Percentiles rank a stretch among this genome's conserved stretches.
These are phyloP conservation scores for Handroanthus guayacan DNA, from an alignment of 257 asterid species.

Conservation along the genomic window DNA sequence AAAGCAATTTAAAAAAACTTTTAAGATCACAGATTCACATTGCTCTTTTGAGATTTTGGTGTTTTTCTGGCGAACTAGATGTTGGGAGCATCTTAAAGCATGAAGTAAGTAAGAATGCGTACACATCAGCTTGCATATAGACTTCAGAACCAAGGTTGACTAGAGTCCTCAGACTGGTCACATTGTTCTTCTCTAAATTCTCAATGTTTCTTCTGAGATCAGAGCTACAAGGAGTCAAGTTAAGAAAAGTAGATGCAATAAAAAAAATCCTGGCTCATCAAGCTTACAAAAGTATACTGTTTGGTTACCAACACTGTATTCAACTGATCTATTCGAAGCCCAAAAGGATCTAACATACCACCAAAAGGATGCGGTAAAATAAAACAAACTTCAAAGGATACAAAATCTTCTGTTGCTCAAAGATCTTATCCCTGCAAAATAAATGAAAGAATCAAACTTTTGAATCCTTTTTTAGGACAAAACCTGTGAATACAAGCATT, in stretches of 20 bases:
- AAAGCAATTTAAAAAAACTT: not conserved
- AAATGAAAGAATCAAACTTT: conserved; percentile 12
- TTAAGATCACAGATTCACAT: not conserved
- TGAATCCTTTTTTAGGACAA: not conserved
- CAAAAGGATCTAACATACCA: conserved; percentile 11
- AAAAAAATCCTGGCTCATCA: not conserved
- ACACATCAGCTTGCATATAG: conserved; percentile 92
- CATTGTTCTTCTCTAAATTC: conserved; percentile 83
- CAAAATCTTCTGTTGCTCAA: conserved; percentile 87
- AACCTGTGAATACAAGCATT: not conserved
- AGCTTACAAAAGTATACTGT: not conserved
- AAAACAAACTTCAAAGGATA: conserved; percentile 61
- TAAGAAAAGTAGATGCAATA: conserved; percentile 44
- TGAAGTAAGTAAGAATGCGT: conserved; percentile 32
- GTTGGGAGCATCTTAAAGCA: not conserved
- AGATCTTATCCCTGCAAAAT: conserved; percentile 86
- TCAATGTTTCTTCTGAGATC: conserved; percentile 83
- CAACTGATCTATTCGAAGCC: conserved; percentile 21
- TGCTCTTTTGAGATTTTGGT: not conserved
- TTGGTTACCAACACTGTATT: conserved; percentile 12
- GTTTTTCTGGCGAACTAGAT: not conserved
- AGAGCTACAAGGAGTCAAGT: conserved; percentile 60
- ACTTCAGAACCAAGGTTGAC: conserved; percentile 95
- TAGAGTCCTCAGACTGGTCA: conserved; percentile 72
- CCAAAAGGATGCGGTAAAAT: conserved; percentile 5